Conservation (phyloP, 257 asterid genomes). For the Phtheirospermum japonicum region DNA sequence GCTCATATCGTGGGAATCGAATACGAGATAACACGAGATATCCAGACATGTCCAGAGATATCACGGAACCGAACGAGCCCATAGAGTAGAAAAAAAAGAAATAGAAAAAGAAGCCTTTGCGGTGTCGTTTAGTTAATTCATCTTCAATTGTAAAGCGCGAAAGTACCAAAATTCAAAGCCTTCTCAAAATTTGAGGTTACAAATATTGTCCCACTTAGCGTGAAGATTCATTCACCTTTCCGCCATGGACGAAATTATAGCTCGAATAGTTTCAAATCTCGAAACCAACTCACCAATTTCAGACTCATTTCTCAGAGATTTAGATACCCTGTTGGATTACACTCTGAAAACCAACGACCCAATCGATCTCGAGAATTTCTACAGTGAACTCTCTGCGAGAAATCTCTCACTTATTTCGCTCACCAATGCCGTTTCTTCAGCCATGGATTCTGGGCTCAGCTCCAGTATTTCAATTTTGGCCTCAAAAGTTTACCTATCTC, state of each 20-base stretch:
- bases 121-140: slow-evolving; percentile 9
- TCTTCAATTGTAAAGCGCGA: slow-evolving; percentile 45
- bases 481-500: slow-evolving; percentile 65
- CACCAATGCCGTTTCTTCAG: slow-evolving; percentile 46
- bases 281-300: slow-evolving; percentile 52
- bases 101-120: neutral
- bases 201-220: slow-evolving; percentile 1
- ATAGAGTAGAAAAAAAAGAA: too few species aligned
- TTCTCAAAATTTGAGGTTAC: neutral
- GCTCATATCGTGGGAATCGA: too few species aligned
- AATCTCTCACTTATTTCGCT: slow-evolving; percentile 44
- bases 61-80: too few species aligned
- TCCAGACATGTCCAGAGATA: too few species aligned
- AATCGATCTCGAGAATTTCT: slow-evolving; percentile 50
- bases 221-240: slow-evolving; percentile 20
- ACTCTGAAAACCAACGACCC: slow-evolving; percentile 52
- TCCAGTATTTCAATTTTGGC: slow-evolving; percentile 52
- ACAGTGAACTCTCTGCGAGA: slow-evolving; percentile 61
- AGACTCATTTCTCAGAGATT: slow-evolving; percentile 42
- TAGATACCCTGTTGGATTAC: slow-evolving; percentile 58
- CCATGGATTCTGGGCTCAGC: slow-evolving; percentile 66
- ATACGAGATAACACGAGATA: too few species aligned
- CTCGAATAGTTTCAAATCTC: slow-evolving; percentile 52
- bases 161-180: slow-evolving; percentile 41
- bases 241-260: slow-evolving; percentile 64